phyloP scores from a whole-genome alignment of 1,284 basidiomycete species.

The Cryptococcus floricola region DNA sequence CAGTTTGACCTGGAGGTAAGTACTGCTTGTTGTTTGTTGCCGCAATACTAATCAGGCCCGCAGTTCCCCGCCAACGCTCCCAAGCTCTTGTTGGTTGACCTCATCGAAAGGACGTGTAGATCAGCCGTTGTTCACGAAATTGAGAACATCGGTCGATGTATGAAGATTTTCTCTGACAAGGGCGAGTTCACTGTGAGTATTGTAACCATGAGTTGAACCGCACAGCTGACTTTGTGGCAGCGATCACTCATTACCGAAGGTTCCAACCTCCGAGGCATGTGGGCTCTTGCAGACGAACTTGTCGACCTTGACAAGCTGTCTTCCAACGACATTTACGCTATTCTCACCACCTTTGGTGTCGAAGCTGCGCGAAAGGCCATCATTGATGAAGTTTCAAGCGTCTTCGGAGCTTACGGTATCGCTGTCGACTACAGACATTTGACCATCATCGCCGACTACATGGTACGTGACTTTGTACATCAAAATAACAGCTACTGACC shows the following conservation, averaged over 20 bases:
- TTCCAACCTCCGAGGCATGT: slow-evolving; percentile 86
- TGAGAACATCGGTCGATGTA: slow-evolving; percentile 67
- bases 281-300: slow-evolving; percentile 76
- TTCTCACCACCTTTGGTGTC: slow-evolving; percentile 89
- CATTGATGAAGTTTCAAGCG: slow-evolving; percentile 74
- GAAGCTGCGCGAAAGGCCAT: slow-evolving; percentile 96
- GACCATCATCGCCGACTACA: slow-evolving; percentile 97
- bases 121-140: slow-evolving; percentile 84
- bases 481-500: background rate
- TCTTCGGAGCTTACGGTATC: slow-evolving; percentile 97
- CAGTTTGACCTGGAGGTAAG: slow-evolving; percentile 76
- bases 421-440: slow-evolving; percentile 92
- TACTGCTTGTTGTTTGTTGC: slow-evolving; percentile 11
- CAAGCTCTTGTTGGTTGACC: slow-evolving; percentile 85
- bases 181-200: slow-evolving; percentile 43
- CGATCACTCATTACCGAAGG: slow-evolving; percentile 60
- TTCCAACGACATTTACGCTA: slow-evolving; percentile 94
- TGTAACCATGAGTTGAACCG: background rate
- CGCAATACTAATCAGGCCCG: background rate
- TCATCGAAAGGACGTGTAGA: slow-evolving; percentile 79
- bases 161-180: slow-evolving; percentile 50
- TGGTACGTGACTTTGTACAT: slow-evolving; percentile 59
- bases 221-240: slow-evolving; percentile 16
- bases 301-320: slow-evolving; percentile 80
- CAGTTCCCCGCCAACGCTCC: slow-evolving; percentile 60